phyloP scores from a whole-genome alignment of 73 alveolate species.

The Diophrys sp. region DNA sequence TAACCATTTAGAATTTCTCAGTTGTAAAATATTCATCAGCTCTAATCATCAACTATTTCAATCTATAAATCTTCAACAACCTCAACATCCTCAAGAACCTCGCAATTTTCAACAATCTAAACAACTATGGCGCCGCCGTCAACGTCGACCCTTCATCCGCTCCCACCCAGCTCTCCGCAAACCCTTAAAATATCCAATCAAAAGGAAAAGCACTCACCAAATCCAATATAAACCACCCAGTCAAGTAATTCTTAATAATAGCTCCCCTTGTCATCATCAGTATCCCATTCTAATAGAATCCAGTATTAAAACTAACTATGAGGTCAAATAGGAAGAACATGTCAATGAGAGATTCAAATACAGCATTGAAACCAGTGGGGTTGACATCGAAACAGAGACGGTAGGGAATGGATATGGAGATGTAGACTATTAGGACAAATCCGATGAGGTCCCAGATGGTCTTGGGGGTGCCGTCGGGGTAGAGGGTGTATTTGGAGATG shows the following conservation, averaged over 20 bases:
- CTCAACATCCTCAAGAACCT: constrained; percentile 60
- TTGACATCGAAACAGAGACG: constrained; percentile 59
- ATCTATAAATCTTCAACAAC: constrained; percentile 45
- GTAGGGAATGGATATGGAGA: constrained; percentile 48
- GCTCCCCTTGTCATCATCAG: constrained; percentile 55
- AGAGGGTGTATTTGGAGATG: too few species aligned
- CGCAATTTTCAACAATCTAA: constrained; percentile 44
- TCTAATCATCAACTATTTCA: constrained; percentile 63
- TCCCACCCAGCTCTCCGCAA: neutral
- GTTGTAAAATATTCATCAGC: constrained; percentile 63
- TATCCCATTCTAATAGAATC: constrained; percentile 57
- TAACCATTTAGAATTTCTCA: constrained; percentile 26
- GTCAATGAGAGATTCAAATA: constrained; percentile 41
- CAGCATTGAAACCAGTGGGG: constrained; percentile 19
- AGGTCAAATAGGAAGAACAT: constrained; percentile 39
- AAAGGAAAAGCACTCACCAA: constrained; percentile 45
- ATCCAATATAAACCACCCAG: constrained; percentile 33
- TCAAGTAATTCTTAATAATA: constrained; percentile 26
- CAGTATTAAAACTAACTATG: constrained; percentile 56
- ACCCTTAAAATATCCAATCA: constrained; percentile 16
- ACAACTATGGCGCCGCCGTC: constrained; percentile 45
- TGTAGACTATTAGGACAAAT: constrained; percentile 40
- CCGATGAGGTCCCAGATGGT: constrained; percentile 54
- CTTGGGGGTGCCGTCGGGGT: constrained; percentile 54
- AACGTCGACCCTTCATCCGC: neutral